Evolutionary conservation across 2,329 filamentous ascomycete genomes (phyloP).

Genomic region (Curvularia sp.): DNA sequence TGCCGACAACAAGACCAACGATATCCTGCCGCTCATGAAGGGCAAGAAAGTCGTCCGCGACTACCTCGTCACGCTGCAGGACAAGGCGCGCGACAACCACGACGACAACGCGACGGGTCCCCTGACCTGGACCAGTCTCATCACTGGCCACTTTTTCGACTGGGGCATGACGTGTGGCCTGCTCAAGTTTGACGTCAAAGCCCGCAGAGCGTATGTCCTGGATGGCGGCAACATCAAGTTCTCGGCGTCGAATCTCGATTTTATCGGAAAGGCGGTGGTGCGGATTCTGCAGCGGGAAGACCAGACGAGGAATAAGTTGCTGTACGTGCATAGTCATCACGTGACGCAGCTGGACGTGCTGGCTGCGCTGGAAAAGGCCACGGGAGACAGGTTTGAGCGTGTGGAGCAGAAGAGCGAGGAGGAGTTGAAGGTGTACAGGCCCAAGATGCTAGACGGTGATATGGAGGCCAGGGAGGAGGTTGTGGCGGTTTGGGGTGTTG

Average conservation of each 20-base stretch:
- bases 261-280: slow-evolving; percentile 63
- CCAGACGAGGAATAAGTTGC: slow-evolving; percentile 64
- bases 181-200: slow-evolving; percentile 61
- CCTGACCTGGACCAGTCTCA: slow-evolving; percentile 68
- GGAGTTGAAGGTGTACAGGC: slow-evolving; percentile 32
- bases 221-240: slow-evolving; percentile 65
- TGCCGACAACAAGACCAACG: slow-evolving; percentile 50
- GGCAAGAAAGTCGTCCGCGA: slow-evolving; percentile 56
- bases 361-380: slow-evolving; percentile 61
- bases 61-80: slow-evolving; percentile 58
- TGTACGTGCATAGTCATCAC: slow-evolving; percentile 65
- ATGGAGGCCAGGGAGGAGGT: slow-evolving; percentile 43
- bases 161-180: slow-evolving; percentile 60
- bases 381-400: slow-evolving; percentile 60
- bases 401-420: slow-evolving; percentile 50
- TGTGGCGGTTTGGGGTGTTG: slow-evolving; percentile 46
- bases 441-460: slow-evolving; percentile 47
- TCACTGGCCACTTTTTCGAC: slow-evolving; percentile 69
- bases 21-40: slow-evolving; percentile 61
- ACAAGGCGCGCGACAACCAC: slow-evolving; percentile 51
- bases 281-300: slow-evolving; percentile 55
- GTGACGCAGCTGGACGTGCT: slow-evolving; percentile 67
- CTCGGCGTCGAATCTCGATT: slow-evolving; percentile 60
- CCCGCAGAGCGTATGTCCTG: slow-evolving; percentile 61
- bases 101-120: slow-evolving; percentile 24